Evolutionary conservation across 2,329 filamentous ascomycete genomes (phyloP).

Genomic region (Lachnellula subtilissima): DNA sequence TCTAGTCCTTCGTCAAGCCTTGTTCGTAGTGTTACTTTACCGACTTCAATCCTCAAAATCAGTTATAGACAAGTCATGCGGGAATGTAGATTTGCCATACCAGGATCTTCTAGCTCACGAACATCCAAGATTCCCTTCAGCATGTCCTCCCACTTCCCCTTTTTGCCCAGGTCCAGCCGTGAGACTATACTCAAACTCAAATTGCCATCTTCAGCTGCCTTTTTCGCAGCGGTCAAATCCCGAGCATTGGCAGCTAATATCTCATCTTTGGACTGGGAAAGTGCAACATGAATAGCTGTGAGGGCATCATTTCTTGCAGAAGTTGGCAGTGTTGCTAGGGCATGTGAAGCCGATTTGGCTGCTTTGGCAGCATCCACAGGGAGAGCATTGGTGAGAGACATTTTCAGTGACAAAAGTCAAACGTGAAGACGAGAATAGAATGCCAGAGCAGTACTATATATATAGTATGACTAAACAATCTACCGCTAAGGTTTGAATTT

Average conservation of each 20-base stretch:
- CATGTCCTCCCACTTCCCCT: slow-evolving; percentile 97
- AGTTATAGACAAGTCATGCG: slow-evolving; percentile 5
- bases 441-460: no score
- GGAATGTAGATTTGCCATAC: slow-evolving; percentile 40
- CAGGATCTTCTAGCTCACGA: slow-evolving; percentile 74
- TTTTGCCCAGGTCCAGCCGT: slow-evolving; percentile 76
- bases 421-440: background rate
- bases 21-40: slow-evolving; percentile 77
- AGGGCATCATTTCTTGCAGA: slow-evolving; percentile 78
- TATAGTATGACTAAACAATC: no score
- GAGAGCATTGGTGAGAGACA: slow-evolving; percentile 87
- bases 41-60: slow-evolving; percentile 50
- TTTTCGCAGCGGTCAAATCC: slow-evolving; percentile 71
- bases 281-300: slow-evolving; percentile 74
- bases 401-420: slow-evolving; percentile 33
- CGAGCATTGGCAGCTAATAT: slow-evolving; percentile 84
- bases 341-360: slow-evolving; percentile 77
- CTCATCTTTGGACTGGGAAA: slow-evolving; percentile 61
- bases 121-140: slow-evolving; percentile 91
- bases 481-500: background rate
- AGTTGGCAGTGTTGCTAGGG: slow-evolving; percentile 73
- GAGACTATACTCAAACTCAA: slow-evolving; percentile 81
- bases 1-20: slow-evolving; percentile 80
- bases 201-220: slow-evolving; percentile 68
- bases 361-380: slow-evolving; percentile 71